These are phyloP conservation scores for Celoporthe dispersa DNA, from an alignment of 2,329 filamentous ascomycete genomes.

Conservation along the genomic window DNA sequence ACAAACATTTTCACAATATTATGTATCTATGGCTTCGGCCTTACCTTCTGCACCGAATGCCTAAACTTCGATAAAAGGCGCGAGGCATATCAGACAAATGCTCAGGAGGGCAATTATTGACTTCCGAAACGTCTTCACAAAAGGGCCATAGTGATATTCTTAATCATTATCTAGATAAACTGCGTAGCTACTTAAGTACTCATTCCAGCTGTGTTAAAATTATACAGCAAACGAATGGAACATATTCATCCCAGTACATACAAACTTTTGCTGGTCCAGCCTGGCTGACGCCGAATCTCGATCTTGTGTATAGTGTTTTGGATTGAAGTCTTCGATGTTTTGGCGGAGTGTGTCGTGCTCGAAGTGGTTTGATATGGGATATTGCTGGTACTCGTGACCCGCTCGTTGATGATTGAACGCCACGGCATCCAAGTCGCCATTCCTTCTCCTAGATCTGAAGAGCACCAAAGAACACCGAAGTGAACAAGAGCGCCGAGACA, in stretches of 20 bases:
- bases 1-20: no score
- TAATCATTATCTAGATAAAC: no score
- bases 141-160: no score
- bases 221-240: neutral
- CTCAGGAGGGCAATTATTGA: no score
- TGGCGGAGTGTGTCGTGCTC: neutral
- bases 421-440: neutral
- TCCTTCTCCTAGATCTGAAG: neutral
- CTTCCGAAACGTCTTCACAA: no score
- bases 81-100: no score
- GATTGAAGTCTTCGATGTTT: no score
- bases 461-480: slow-evolving; percentile 1
- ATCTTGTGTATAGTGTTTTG: neutral
- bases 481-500: slow-evolving; percentile 17
- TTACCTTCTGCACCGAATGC: no score
- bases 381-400: neutral
- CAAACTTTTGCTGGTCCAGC: neutral
- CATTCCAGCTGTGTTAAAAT: neutral
- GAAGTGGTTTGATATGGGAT: neutral
- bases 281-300: neutral
- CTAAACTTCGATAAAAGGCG: no score
- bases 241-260: neutral
- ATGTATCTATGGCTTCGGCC: no score
- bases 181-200: no score
- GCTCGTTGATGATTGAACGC: neutral